Percentiles rank a stretch among this genome's conserved stretches.
These are phyloP conservation scores for Phytopythium litorale DNA, from an alignment of 352 stramenopile genomes.

Conservation along the genomic window DNA sequence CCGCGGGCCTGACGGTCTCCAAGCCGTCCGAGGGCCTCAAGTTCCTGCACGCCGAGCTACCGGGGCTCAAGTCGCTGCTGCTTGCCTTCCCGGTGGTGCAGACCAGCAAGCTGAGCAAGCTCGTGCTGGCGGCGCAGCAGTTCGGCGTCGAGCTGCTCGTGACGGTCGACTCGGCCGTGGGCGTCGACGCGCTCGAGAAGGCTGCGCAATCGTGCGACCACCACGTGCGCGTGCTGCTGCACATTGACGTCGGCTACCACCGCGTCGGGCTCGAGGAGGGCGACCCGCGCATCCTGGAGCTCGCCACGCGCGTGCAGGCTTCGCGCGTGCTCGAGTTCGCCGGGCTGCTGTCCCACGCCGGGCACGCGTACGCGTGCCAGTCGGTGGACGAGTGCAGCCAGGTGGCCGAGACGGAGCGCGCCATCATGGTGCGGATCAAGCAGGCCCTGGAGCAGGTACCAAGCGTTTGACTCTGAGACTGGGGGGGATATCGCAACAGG, in stretches of 20 bases:
- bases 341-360: constrained; percentile 59
- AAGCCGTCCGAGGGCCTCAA: constrained; percentile 66
- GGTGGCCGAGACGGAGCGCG: constrained; percentile 54
- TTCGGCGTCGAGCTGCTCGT: constrained; percentile 46
- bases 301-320: constrained; percentile 48
- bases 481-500: no score
- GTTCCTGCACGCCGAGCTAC: constrained; percentile 43
- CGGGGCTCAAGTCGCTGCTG: constrained; percentile 45
- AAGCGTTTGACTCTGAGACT: neutral
- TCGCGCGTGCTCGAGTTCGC: constrained; percentile 47
- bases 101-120: constrained; percentile 44
- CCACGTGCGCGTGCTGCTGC: constrained; percentile 50
- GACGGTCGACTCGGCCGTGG: constrained; percentile 57
- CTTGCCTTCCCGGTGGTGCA: constrained; percentile 72
- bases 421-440: constrained; percentile 69
- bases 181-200: constrained; percentile 48
- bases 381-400: constrained; percentile 40
- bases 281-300: constrained; percentile 42
- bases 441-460: constrained; percentile 35
- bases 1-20: constrained; percentile 57
- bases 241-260: constrained; percentile 77
- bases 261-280: constrained; percentile 61
- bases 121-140: constrained; percentile 44
- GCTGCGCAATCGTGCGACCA: constrained; percentile 37
- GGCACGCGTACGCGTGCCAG: constrained; percentile 55